A percentile compares a stretch with the other conserved stretches of the same genome.
These are phyloP conservation scores for Colletotrichum neosansevieriae DNA, from an alignment of 2,329 filamentous ascomycete species.

Conservation along the genomic window DNA sequence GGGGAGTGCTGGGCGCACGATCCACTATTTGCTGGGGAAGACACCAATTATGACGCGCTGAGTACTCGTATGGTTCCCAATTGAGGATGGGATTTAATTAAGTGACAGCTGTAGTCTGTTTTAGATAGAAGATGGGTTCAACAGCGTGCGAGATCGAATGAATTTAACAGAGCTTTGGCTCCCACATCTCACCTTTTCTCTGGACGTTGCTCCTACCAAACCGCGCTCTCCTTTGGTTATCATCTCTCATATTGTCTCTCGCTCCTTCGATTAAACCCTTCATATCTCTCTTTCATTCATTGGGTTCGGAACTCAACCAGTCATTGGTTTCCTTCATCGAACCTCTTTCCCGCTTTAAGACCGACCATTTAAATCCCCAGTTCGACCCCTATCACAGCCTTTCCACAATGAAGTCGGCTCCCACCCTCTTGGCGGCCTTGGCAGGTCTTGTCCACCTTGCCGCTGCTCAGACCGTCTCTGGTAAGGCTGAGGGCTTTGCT, in stretches of 20 bases:
- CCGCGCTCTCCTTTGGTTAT: not conserved
- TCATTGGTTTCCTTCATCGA: not conserved
- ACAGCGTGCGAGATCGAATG: not conserved
- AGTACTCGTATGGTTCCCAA: not conserved
- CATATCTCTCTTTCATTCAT: not conserved
- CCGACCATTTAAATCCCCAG: not conserved
- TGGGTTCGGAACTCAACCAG: constrained; percentile 26
- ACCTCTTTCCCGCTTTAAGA: not conserved
- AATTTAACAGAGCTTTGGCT: constrained; percentile 1
- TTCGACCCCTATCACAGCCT: not conserved
- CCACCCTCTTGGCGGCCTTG: constrained; percentile 33
- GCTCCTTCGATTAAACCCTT: not conserved
- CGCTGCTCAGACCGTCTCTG: constrained; percentile 41
- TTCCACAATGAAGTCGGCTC: constrained; percentile 29
- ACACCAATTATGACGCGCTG: constrained; percentile 9
- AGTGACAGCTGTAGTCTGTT: constrained; percentile 27
- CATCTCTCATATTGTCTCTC: constrained; percentile 12
- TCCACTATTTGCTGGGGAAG: not conserved
- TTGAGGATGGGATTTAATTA: constrained; percentile 13
- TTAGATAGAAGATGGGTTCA: constrained; percentile 9
- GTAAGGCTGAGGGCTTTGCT: constrained; percentile 48
- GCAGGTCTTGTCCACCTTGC: constrained; percentile 22
- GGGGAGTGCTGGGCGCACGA: not conserved
- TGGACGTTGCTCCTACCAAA: not conserved
- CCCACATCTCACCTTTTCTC: not conserved